These are phyloP conservation scores for Ephemerocybe angulata DNA, from an alignment of 768 basidiomycete genomes.

Conservation along the genomic window DNA sequence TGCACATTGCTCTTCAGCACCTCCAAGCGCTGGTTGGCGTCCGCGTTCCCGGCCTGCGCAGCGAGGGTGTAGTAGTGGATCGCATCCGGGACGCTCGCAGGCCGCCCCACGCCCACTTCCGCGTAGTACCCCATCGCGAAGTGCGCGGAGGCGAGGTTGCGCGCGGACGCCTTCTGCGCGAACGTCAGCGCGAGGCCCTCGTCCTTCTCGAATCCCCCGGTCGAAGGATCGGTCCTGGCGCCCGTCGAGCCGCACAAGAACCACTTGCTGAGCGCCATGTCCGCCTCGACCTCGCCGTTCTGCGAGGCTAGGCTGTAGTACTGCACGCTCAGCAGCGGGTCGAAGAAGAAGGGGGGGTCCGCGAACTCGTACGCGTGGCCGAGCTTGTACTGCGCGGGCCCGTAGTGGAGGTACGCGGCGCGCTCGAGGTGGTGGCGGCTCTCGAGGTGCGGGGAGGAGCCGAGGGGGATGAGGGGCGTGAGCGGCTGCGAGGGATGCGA, in stretches of 20 bases:
- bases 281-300: conserved; percentile 86
- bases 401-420: conserved; percentile 80
- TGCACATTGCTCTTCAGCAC: conserved; percentile 44
- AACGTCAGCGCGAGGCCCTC: conserved; percentile 83
- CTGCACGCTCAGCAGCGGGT: conserved; percentile 85
- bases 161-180: conserved; percentile 80
- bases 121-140: conserved; percentile 96
- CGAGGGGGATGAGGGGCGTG: conserved; percentile 42
- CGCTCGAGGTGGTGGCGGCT: conserved; percentile 77
- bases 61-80: conserved; percentile 81
- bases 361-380: conserved; percentile 94
- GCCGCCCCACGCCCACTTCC: conserved; percentile 86
- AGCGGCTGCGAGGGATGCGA: conserved; percentile 42
- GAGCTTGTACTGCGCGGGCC: conserved; percentile 88
- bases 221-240: conserved; percentile 22
- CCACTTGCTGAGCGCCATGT: conserved; percentile 98
- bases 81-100: conserved; percentile 59
- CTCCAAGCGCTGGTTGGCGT: conserved; percentile 73
- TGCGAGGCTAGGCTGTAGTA: conserved; percentile 84
- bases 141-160: conserved; percentile 76
- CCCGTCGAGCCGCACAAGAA: conserved; percentile 58
- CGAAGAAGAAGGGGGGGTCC: conserved; percentile 77
- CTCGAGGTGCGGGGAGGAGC: conserved; percentile 48
- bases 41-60: conserved; percentile 70
- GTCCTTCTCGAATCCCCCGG: conserved; percentile 76